Conservation (phyloP, 2,329 filamentous ascomycete genomes). For the Elsinoe ampelina region DNA sequence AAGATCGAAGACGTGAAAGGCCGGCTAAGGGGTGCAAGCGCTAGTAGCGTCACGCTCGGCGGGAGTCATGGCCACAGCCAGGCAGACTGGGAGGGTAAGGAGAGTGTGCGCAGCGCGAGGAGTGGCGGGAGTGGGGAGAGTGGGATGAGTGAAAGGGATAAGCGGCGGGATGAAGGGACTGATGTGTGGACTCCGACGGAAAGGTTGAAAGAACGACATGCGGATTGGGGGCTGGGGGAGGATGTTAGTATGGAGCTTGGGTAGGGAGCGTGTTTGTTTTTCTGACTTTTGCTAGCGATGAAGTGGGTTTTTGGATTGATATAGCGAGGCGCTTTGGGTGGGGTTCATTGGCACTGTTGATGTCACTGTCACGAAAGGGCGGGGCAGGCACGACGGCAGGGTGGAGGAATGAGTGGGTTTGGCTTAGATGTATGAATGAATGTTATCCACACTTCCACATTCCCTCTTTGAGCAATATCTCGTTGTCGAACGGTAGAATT, state of each 20-base stretch:
- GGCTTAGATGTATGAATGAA: slow-evolving; percentile 10
- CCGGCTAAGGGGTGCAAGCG: not conserved
- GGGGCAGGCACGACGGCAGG: not conserved
- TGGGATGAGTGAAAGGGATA: slow-evolving; percentile 6
- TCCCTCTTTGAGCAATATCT: not conserved
- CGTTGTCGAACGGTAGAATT: not conserved
- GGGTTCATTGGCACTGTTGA: not conserved
- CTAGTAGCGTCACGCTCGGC: slow-evolving; percentile 12
- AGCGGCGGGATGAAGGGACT: slow-evolving; percentile 4
- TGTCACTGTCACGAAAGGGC: not conserved
- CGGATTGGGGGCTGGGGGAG: slow-evolving; percentile 18
- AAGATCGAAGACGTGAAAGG: slow-evolving; percentile 3
- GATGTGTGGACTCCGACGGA: slow-evolving; percentile 15
- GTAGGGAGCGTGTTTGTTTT: slow-evolving; percentile 14
- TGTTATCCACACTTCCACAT: not conserved
- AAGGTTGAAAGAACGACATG: slow-evolving; percentile 14
- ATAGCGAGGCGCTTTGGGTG: not conserved
- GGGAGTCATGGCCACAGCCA: not conserved
- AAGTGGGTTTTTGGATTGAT: not conserved
- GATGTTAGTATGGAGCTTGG: slow-evolving; percentile 17
- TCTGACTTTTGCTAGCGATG: not conserved
- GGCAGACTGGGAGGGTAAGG: not conserved
- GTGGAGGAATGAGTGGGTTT: not conserved
- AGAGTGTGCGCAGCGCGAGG: not conserved
- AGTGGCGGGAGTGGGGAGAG: not conserved